Conservation (phyloP, 768 basidiomycete genomes). For the Cystoderma amianthinum region DNA sequence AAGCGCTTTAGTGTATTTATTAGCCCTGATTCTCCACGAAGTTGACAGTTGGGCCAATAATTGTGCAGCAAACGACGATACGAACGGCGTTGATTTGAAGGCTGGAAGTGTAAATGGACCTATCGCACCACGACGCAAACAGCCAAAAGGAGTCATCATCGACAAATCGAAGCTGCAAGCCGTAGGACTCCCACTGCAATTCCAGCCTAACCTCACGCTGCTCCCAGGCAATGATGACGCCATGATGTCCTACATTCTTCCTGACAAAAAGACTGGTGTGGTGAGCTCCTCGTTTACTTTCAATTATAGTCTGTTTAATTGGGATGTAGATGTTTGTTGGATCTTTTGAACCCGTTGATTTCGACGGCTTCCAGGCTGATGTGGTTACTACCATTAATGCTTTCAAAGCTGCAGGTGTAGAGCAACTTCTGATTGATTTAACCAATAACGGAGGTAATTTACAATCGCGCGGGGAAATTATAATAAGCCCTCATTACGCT, state of each 20-base stretch:
- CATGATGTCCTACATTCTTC: constrained; percentile 49
- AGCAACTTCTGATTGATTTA: constrained; percentile 47
- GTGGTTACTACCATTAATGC: constrained; percentile 33
- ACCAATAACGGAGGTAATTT: constrained; percentile 47
- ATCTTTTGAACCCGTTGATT: constrained; percentile 42
- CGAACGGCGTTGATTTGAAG: constrained; percentile 46
- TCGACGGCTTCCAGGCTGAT: constrained; percentile 44
- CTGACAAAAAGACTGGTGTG: constrained; percentile 52
- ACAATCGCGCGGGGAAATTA: background rate
- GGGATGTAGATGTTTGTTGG: constrained; percentile 48
- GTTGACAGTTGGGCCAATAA: constrained; percentile 47
- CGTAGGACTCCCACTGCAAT: constrained; percentile 38
- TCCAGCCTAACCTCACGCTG: constrained; percentile 37
- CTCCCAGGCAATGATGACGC: constrained; percentile 41
- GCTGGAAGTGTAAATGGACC: constrained; percentile 1
- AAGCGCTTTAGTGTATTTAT: constrained; percentile 12
- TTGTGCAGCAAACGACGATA: constrained; percentile 41
- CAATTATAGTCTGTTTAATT: constrained; percentile 2
- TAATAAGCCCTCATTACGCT: constrained; percentile 2
- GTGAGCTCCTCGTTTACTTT: constrained; percentile 22
- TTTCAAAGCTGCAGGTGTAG: constrained; percentile 43
- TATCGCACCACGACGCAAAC: constrained; percentile 12
- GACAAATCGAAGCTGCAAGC: constrained; percentile 32
- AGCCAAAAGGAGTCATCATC: constrained; percentile 31
- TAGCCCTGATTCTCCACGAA: background rate